Conservation (phyloP, 2,329 filamentous ascomycete genomes). For the Pseudogymnoascus sp. region DNA sequence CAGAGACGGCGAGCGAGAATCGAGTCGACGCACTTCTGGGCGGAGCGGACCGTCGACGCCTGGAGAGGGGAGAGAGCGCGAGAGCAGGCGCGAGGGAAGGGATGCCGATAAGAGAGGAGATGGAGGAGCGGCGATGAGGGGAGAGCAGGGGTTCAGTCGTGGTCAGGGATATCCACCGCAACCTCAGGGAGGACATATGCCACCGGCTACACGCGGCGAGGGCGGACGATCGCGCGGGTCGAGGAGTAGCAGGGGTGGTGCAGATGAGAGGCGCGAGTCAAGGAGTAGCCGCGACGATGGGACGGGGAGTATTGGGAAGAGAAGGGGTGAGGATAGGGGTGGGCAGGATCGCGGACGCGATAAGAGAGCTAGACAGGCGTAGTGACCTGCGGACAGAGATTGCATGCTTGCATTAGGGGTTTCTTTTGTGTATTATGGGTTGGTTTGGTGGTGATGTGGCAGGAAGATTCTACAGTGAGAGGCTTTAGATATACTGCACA, state of each 20-base stretch:
- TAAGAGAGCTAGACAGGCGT: not conserved
- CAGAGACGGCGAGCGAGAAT: conserved; percentile 19
- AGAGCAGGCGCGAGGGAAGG: conserved; percentile 22
- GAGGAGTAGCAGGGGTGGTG: not conserved
- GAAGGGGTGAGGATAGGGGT: not conserved
- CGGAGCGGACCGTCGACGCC: conserved; percentile 13
- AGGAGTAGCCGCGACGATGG: not conserved
- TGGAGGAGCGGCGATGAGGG: conserved; percentile 5
- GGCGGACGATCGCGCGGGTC: not conserved
- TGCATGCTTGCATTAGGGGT: conserved; percentile 1
- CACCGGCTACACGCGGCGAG: not conserved
- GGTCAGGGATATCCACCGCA: conserved; percentile 30
- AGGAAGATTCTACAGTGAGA: not conserved
- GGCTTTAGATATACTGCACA: not conserved
- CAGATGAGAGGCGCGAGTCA: conserved; percentile 1
- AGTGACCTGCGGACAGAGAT: not conserved
- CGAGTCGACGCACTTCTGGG: conserved; percentile 17
- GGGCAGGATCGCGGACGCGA: not conserved
- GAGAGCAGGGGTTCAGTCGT: conserved; percentile 14
- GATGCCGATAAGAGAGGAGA: conserved; percentile 21
- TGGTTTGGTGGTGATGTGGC: not conserved
- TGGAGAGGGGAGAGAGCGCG: conserved; percentile 17
- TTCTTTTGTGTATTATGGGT: not conserved
- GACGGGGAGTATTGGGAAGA: not conserved
- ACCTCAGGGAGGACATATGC: conserved; percentile 25